phyloP scores from a whole-genome alignment of 768 basidiomycete genomes.

The Suillus decipiens region DNA sequence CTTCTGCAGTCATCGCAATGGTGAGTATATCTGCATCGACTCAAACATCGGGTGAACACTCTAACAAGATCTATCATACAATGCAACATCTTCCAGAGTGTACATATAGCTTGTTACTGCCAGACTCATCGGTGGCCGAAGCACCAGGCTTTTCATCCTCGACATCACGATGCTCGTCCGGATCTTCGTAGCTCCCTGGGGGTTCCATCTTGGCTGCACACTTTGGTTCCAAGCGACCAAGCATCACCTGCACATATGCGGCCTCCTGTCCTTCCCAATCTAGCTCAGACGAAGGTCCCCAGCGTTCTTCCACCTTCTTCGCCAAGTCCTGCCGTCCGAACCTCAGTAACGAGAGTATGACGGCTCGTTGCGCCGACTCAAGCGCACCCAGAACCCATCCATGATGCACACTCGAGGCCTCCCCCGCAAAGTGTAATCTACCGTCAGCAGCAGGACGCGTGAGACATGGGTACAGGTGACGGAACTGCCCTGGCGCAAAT shows the following conservation, averaged over 20 bases:
- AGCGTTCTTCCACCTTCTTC: constrained; percentile 6
- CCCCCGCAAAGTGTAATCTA: constrained; percentile 1
- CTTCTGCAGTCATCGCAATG: neutral
- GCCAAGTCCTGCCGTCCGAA: constrained; percentile 3
- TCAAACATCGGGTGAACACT: neutral
- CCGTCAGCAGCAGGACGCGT: constrained; percentile 2
- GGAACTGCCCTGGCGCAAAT: neutral
- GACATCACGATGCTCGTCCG: neutral
- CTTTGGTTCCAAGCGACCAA: neutral
- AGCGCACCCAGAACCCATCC: constrained; percentile 3
- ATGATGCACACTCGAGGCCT: constrained; percentile 4
- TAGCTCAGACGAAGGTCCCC: constrained; percentile 1
- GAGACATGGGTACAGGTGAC: constrained; percentile 4
- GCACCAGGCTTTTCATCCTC: neutral
- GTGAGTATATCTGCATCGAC: neutral
- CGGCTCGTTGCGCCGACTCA: constrained; percentile 3
- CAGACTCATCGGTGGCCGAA: neutral
- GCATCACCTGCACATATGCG: neutral
- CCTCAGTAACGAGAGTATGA: constrained; percentile 6
- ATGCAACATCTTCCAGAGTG: neutral
- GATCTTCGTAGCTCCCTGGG: neutral
- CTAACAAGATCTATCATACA: neutral
- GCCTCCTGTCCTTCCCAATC: constrained; percentile 3
- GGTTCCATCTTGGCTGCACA: neutral
- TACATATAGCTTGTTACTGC: too few relatives aligned